Conservation (phyloP, 2,329 filamentous ascomycete species). For the Penicillium corylophilum region DNA sequence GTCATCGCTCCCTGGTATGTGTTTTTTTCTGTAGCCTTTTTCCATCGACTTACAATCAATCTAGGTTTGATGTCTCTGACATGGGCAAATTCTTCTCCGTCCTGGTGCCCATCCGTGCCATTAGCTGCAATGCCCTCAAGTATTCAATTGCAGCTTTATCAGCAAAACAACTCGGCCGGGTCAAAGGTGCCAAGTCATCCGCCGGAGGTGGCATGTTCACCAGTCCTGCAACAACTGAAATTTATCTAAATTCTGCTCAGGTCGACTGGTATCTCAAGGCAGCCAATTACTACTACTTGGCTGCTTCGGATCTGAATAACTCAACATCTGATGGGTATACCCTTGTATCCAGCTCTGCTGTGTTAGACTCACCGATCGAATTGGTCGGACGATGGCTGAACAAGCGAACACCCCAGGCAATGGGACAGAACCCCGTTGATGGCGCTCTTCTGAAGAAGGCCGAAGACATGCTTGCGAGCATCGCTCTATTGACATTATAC, state of each 20-base stretch:
- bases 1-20: conserved; percentile 37
- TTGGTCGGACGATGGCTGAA: conserved; percentile 27
- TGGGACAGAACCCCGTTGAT: conserved; percentile 9
- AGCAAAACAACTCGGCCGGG: conserved; percentile 40
- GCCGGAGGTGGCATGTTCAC: conserved; percentile 26
- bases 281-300: conserved; percentile 60
- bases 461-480: conserved; percentile 61
- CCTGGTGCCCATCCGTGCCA: conserved; percentile 39
- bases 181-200: conserved; percentile 29
- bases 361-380: conserved; percentile 32
- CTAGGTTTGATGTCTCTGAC: conserved; percentile 42
- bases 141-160: conserved; percentile 40
- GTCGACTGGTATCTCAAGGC: conserved; percentile 62
- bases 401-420: conserved; percentile 14
- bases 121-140: conserved; percentile 34
- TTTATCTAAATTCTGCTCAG: conserved; percentile 48
- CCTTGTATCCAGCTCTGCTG: conserved; percentile 30
- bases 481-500: conserved; percentile 62
- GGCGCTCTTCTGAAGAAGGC: conserved; percentile 43
- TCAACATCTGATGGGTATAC: conserved; percentile 34
- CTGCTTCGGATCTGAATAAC: conserved; percentile 51
- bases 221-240: conserved; percentile 52
- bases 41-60: conserved; percentile 10
- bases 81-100: conserved; percentile 40
- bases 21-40: background rate